Evolutionary conservation across 2,329 filamentous ascomycete genomes (phyloP).

Genomic region (Geosmithia morbida): DNA sequence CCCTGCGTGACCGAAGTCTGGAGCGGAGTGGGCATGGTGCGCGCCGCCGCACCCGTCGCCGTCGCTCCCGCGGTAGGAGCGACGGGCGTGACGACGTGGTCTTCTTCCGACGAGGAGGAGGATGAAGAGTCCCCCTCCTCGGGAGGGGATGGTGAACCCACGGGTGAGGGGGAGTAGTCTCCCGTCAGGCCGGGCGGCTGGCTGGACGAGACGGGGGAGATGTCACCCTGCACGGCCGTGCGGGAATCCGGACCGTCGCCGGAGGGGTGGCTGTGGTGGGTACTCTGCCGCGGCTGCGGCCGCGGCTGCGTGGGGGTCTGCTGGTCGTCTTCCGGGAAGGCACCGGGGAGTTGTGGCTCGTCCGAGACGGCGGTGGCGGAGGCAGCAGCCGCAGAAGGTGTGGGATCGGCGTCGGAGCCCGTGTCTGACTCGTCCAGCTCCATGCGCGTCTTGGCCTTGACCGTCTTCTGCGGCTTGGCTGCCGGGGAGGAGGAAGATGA

Average conservation of each 20-base stretch:
- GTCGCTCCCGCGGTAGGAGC: neutral
- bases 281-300: conserved; percentile 13
- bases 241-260: neutral
- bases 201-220: conserved; percentile 35
- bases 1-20: too few relatives aligned
- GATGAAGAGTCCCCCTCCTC: conserved; percentile 16
- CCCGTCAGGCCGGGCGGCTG: conserved; percentile 28
- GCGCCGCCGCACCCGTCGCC: too few relatives aligned
- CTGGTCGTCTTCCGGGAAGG: conserved; percentile 26
- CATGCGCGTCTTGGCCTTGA: conserved; percentile 40
- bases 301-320: conserved; percentile 14
- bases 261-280: too few relatives aligned
- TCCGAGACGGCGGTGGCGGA: too few relatives aligned
- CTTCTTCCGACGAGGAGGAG: too few relatives aligned
- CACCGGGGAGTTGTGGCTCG: conserved; percentile 20
- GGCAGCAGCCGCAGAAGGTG: too few relatives aligned
- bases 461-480: conserved; percentile 33
- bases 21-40: neutral
- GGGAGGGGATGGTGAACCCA: conserved; percentile 50
- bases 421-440: conserved; percentile 57
- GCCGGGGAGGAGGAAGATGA: conserved; percentile 25
- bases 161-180: conserved; percentile 25
- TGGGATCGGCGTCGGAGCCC: neutral
- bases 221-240: conserved; percentile 24
- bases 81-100: conserved; percentile 4